These are phyloP conservation scores for Triticum timopheevii DNA, from an alignment of 176 grass and related monocot species.

Conservation along the genomic window DNA sequence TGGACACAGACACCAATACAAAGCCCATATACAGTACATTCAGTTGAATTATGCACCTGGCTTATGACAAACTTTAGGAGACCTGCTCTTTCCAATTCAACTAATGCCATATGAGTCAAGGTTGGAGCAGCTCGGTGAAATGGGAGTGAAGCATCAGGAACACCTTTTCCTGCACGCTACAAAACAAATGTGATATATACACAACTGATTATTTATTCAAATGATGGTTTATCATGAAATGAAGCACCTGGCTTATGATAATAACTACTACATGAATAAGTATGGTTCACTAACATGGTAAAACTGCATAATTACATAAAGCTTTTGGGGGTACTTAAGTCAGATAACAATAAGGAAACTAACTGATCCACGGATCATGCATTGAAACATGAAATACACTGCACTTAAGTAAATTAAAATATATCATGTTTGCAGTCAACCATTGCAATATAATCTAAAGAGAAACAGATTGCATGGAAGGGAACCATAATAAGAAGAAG, in stretches of 20 bases:
- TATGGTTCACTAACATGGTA: not conserved
- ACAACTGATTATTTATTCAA: conserved; percentile 8
- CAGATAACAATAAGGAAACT: not conserved
- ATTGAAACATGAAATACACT: not conserved
- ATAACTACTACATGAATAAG: not conserved
- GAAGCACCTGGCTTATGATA: not conserved
- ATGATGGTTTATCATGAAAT: conserved; percentile 15
- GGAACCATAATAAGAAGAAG: not conserved
- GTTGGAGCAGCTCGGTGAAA: conserved; percentile 89
- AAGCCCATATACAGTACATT: not conserved
- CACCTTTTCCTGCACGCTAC: conserved; percentile 75
- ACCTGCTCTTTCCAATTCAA: conserved; percentile 77
- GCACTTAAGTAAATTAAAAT: not conserved
- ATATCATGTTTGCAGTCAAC: conserved; percentile 1
- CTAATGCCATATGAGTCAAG: conserved; percentile 92
- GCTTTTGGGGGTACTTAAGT: not conserved
- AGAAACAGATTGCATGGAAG: conserved; percentile 10
- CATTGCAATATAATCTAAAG: not conserved
- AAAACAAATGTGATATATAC: conserved; percentile 21
- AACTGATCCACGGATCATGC: not conserved
- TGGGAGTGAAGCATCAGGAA: conserved; percentile 84
- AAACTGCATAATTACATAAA: conserved; percentile 11
- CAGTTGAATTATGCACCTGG: conserved; percentile 56
- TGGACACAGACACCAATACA: not conserved
- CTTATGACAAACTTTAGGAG: conserved; percentile 91